Percentiles rank a stretch among this genome's conserved stretches.
Evolutionary conservation across 2,329 filamentous ascomycete species (phyloP).

Genomic region (Trichoderma sp.): DNA sequence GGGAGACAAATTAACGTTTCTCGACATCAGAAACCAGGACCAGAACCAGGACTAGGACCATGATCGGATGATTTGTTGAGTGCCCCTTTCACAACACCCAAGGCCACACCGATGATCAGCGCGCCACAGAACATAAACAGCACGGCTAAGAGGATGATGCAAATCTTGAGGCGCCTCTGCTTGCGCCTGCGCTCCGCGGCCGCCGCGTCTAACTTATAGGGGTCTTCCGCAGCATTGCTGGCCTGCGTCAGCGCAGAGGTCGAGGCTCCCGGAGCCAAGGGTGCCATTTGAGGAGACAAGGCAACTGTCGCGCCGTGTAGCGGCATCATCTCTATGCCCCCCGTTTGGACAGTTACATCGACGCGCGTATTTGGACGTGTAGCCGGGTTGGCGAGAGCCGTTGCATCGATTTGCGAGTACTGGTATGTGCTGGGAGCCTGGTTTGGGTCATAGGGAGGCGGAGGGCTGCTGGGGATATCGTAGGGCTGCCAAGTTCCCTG

Average conservation of each 20-base stretch:
- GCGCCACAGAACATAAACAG: constrained; percentile 29
- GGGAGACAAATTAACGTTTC: background rate
- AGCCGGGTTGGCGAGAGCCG: background rate
- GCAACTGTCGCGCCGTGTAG: background rate
- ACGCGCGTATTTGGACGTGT: background rate
- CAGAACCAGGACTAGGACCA: background rate
- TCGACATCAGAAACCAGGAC: background rate
- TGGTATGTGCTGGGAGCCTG: constrained; percentile 29
- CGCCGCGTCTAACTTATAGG: constrained; percentile 28
- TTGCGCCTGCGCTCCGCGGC: constrained; percentile 26
- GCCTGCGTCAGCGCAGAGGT: constrained; percentile 20
- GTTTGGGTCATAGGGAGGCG: constrained; percentile 31
- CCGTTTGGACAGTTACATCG: background rate
- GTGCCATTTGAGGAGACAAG: background rate
- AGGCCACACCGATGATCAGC: constrained; percentile 28
- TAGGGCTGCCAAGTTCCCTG: constrained; percentile 9
- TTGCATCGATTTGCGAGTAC: constrained; percentile 10
- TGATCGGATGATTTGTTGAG: background rate
- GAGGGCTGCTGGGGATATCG: constrained; percentile 27
- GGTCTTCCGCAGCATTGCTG: constrained; percentile 9
- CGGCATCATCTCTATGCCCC: constrained; percentile 11
- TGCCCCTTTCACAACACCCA: constrained; percentile 28
- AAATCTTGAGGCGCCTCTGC: constrained; percentile 24
- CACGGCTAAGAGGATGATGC: constrained; percentile 24
- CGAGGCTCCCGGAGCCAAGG: constrained; percentile 8